Base-by-base conservation (phyloP, 345 rosid species). In the Hypericum androsaemum region DNA sequence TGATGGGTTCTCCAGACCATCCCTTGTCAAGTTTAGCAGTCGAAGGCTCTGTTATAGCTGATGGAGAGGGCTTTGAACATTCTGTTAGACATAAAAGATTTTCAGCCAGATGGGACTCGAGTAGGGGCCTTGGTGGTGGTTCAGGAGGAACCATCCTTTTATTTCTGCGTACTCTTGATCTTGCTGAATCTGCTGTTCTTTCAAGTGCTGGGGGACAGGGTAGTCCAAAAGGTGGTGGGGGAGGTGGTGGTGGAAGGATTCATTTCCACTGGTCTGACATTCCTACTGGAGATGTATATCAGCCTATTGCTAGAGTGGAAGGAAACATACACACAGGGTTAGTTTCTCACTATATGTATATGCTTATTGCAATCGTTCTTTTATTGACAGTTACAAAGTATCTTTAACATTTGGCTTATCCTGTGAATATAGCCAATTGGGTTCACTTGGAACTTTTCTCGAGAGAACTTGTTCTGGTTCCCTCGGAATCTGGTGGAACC, bases 191-290 rank as follows among this genome's bases (percentile, higher is more conserved):
- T 66, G 86, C 97, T 58, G 14, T 71, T 65, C 87, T 94, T 74
- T 94, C 99, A 44, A 85, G 80, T 71, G 77, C 61, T 59, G 99
- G 99, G 60, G 99, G 99, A 17, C 64, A 76, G 62, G 97, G 95
- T 47, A 77, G 89, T 65, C 80, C 76, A n/a, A 46, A 66, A 22
- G 89, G 97, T 41, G 71, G 81, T 50, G 99, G 95, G 48, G 99
- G 98, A 13, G 98, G 97, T 7, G 95, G 99, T 41, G 99, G 99
- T 54, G 99, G 99, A 62, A 86, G 99, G 78, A 79, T 94, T 82
- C 99, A 88, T 71, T 83, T 94, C 72, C 99, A 88, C 61, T 94
- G 99, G 99, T 77, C 94, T 7, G 81, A 94, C 67, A 83, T 94
- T 74, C 94, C 94, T 46, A 86, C 90, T 16, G 99, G 99, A 47